Evolutionary conservation across 352 stramenopile species (phyloP).

Genomic region (Pythium brachiatum): DNA sequence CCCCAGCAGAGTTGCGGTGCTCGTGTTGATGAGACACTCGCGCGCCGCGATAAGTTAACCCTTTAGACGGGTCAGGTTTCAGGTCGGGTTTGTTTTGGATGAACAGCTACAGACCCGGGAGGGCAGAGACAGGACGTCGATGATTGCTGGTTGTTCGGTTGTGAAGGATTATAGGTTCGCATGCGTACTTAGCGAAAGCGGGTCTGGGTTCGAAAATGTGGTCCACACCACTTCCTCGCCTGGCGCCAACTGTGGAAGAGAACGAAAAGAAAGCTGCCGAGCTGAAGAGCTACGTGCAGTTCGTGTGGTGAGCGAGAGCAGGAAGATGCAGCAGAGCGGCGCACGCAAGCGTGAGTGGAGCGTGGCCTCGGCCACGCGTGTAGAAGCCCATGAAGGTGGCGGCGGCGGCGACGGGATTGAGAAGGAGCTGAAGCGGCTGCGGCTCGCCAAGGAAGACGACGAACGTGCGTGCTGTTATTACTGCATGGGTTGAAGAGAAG

Average conservation of each 20-base stretch:
- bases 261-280: conserved; percentile 7
- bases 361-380: conserved; percentile 2
- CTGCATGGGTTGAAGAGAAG: not conserved
- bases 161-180: not conserved
- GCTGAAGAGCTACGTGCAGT: conserved; percentile 2
- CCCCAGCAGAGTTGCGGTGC: not conserved
- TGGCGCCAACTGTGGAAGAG: conserved; percentile 10
- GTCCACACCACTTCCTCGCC: conserved; percentile 3
- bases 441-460: conserved; percentile 56
- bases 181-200: not conserved
- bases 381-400: not conserved
- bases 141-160: not conserved
- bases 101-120: too few species aligned
- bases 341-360: conserved; percentile 44
- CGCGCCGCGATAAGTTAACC: not conserved
- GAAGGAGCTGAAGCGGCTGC: conserved; percentile 72
- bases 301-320: not conserved
- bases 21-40: conserved; percentile 1
- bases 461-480: conserved; percentile 24
- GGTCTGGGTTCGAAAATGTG: conserved; percentile 3
- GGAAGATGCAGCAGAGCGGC: conserved; percentile 11
- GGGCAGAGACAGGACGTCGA: not conserved
- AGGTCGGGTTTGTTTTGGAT: not conserved
- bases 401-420: conserved; percentile 48
- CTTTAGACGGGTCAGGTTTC: not conserved